phyloP scores from a whole-genome alignment of 2,329 filamentous ascomycete species.

The Metarhizium sp. region DNA sequence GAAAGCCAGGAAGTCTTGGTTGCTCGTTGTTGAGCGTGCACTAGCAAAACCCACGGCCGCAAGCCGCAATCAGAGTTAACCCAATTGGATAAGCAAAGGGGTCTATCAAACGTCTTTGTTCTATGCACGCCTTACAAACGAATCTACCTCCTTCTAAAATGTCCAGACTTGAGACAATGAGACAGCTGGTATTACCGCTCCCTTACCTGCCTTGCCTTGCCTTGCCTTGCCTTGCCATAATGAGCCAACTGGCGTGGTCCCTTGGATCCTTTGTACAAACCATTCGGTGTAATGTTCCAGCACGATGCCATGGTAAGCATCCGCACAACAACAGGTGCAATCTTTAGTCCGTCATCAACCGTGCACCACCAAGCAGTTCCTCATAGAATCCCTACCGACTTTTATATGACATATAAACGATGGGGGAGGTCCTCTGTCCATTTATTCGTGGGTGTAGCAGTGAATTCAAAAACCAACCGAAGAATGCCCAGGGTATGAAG shows the following conservation, averaged over 20 bases:
- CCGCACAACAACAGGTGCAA: neutral
- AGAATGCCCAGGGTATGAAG: neutral
- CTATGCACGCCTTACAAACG: constrained; percentile 13
- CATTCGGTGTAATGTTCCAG: neutral
- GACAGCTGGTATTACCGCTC: neutral
- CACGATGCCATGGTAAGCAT: neutral
- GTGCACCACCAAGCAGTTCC: neutral
- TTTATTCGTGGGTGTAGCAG: neutral
- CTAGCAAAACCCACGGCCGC: constrained; percentile 16
- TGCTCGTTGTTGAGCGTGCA: constrained; percentile 18
- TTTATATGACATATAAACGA: neutral
- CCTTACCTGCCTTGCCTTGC: neutral
- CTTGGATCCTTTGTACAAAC: neutral
- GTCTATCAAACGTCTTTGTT: constrained; percentile 8
- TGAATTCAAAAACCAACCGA: neutral
- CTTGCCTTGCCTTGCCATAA: neutral
- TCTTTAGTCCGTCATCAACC: neutral
- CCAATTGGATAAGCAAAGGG: constrained; percentile 20
- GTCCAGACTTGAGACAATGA: neutral
- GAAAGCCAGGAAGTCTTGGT: constrained; percentile 16
- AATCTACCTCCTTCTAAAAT: neutral
- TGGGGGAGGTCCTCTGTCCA: neutral
- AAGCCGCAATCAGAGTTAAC: constrained; percentile 22
- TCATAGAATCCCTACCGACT: neutral
- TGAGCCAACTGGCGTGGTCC: neutral